Percentiles rank a stretch among this genome's conserved stretches.
phyloP scores from a whole-genome alignment of 192 early-diverging fungal genomes.

The Spizellomyces sp. region DNA sequence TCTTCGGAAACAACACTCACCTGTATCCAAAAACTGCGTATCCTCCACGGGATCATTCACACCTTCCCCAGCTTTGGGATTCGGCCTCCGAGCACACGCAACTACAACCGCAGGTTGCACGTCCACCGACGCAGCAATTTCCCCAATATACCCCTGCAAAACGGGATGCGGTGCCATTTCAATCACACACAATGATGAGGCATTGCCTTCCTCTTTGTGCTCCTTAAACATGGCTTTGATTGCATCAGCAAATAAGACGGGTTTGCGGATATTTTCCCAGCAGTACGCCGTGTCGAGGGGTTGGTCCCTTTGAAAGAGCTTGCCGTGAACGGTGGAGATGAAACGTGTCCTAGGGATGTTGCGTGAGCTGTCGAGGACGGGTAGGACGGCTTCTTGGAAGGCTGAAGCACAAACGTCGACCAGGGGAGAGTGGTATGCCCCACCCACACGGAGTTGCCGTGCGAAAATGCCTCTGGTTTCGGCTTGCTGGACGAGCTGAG shows the following conservation, averaged over 20 bases:
- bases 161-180: constrained; percentile 38
- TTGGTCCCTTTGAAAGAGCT: not conserved
- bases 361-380: too few relatives aligned
- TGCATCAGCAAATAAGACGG: constrained; percentile 24
- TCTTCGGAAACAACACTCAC: too few relatives aligned
- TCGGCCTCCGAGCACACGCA: not conserved
- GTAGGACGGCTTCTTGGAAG: too few relatives aligned
- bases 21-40: too few relatives aligned
- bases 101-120: not conserved
- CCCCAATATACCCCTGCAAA: constrained; percentile 30
- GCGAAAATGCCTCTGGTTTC: too few relatives aligned
- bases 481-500: too few relatives aligned
- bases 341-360: not conserved
- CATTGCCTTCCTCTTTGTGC: not conserved
- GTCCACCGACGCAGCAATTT: constrained; percentile 6
- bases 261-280: constrained; percentile 37
- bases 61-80: not conserved
- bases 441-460: too few relatives aligned
- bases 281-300: constrained; percentile 7
- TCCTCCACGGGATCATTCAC: too few relatives aligned
- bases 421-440: too few relatives aligned
- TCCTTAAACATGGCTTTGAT: constrained; percentile 18
- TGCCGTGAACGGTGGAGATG: constrained; percentile 34
- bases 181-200: constrained; percentile 8
- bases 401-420: too few relatives aligned